phyloP scores from a whole-genome alignment of 2,329 filamentous ascomycete genomes.

The Lasiodiplodia sp. region DNA sequence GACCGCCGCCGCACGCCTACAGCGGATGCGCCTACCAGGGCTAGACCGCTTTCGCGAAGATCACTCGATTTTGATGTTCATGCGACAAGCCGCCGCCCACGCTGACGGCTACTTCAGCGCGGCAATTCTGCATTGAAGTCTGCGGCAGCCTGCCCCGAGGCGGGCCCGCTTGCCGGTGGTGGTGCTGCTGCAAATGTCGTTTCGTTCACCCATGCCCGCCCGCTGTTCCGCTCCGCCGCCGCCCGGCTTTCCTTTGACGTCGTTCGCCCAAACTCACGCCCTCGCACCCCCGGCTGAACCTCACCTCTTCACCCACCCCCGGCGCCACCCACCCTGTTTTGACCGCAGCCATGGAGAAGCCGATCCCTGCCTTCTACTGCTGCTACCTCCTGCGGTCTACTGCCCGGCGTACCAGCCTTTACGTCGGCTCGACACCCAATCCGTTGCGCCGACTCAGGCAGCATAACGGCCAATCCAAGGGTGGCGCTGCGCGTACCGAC shows the following conservation, averaged over 20 bases:
- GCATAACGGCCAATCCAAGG: constrained; percentile 85
- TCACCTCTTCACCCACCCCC: background rate
- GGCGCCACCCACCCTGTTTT: background rate
- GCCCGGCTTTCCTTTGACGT: constrained; percentile 11
- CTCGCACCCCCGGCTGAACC: background rate
- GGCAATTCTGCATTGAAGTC: constrained; percentile 14
- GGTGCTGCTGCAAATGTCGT: constrained; percentile 27
- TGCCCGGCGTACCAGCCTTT: constrained; percentile 69
- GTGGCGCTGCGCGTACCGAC: constrained; percentile 81
- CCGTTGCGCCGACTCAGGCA: constrained; percentile 84
- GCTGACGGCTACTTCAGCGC: constrained; percentile 11
- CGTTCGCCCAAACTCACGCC: constrained; percentile 10
- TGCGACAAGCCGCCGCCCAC: constrained; percentile 17
- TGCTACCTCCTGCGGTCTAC: constrained; percentile 92
- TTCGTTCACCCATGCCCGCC: constrained; percentile 16
- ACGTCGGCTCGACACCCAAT: constrained; percentile 92
- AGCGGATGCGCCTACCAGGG: constrained; percentile 19
- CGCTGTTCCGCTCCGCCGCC: constrained; percentile 16
- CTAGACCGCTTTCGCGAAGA: constrained; percentile 28
- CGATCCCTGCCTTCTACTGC: constrained; percentile 87
- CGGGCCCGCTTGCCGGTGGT: background rate
- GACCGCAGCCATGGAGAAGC: constrained; percentile 51
- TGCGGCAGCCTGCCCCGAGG: background rate
- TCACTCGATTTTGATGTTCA: constrained; percentile 29
- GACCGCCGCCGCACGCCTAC: constrained; percentile 24